Conservation (phyloP, 2,329 filamentous ascomycete genomes). For the Colletotrichum melonis region DNA sequence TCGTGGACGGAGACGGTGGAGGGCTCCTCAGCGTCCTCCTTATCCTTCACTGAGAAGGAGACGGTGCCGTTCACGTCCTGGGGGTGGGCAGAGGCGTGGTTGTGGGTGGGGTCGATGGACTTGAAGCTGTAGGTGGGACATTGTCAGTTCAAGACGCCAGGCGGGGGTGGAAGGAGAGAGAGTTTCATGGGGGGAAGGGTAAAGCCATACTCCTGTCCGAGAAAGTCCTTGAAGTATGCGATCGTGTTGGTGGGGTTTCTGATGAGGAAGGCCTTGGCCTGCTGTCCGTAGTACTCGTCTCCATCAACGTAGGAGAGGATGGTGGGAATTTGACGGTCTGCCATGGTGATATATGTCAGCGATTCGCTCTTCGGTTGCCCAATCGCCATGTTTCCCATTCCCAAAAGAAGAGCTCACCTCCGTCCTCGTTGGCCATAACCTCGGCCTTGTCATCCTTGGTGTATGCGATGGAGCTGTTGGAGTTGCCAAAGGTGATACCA, state of each 20-base stretch:
- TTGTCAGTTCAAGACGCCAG: constrained; percentile 37
- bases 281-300: constrained; percentile 95
- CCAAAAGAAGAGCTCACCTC: constrained; percentile 62
- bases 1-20: constrained; percentile 84
- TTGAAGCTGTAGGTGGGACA: constrained; percentile 75
- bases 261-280: constrained; percentile 93
- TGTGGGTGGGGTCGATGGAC: constrained; percentile 94
- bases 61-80: constrained; percentile 78
- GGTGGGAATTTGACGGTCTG: constrained; percentile 94
- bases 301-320: constrained; percentile 94
- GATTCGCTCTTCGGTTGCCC: constrained; percentile 41
- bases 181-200: neutral
- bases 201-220: constrained; percentile 85
- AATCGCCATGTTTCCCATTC: constrained; percentile 45
- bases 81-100: constrained; percentile 93
- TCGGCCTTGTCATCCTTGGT: constrained; percentile 94
- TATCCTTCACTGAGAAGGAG: constrained; percentile 87
- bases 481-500: constrained; percentile 98
- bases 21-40: constrained; percentile 67
- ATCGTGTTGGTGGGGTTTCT: constrained; percentile 94
- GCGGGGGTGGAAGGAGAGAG: neutral
- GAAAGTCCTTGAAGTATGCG: constrained; percentile 94
- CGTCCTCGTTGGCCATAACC: constrained; percentile 99
- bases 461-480: constrained; percentile 96
- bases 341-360: neutral